Evolutionary conservation across 2,329 filamentous ascomycete genomes (phyloP), one percentile per base, ranked within the genome.

Genomic region (Xylaria sp.): DNA sequence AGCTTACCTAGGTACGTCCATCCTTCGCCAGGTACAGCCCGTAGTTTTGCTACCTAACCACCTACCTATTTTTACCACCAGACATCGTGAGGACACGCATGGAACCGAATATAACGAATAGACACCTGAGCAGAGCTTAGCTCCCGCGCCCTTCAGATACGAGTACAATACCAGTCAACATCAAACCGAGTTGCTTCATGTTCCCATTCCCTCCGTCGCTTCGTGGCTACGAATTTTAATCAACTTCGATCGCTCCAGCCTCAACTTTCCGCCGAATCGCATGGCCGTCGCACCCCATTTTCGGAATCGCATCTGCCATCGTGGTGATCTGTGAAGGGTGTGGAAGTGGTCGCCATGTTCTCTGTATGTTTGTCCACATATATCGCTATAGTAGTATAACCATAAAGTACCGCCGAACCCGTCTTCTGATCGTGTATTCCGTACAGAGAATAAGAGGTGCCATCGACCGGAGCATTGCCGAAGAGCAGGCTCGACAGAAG

Each of bases 391-490:
- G 11, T 7, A 13, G 11, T 13, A 13, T 13, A 34, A 13, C 42
- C 43, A 22, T 5, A 17, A 44, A 22, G 11, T 19, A n/a, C n/a
- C n/a, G n/a, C 6, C 16, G 18, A 19, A 18, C 7, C 9, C 18
- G 17, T 22, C 18, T 49, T 51, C 52, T 65, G 2, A 63, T 37
- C 20, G 42, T 43, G 7, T 43, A 45, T 21, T 19, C 17, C 47
- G 37, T 55, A 16, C 69, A 94, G 89, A 85, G 90, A 78, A 79
- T 96, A 65, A 90, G 91, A 76, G 90, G 88, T 66, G 89, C 89
- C 55, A 91, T 96, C 71, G 90, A 96, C 71, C 86, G 87, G 66
- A 88, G 88, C 66, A 94, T 97, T 67, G 90, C 91, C 66, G 91
- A 96, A 76, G 92, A 97, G 75, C 91, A 96, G 74, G 89, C 91